Percentiles rank a stretch among this genome's conserved stretches.
These are phyloP conservation scores for Blastobotrys persicus DNA, from an alignment of 1,139 yeast species.

Conservation along the genomic window DNA sequence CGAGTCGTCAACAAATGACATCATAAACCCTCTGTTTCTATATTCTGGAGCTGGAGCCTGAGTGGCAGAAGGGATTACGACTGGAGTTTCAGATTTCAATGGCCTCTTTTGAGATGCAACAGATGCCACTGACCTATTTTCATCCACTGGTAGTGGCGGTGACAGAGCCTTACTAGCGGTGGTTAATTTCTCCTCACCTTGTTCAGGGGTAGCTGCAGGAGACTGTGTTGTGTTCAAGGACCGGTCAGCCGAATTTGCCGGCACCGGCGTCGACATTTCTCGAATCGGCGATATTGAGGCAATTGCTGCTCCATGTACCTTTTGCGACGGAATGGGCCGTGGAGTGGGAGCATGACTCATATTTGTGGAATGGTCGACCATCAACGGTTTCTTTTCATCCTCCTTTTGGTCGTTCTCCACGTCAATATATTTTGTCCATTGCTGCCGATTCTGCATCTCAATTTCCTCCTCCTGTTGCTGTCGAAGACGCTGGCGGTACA, in stretches of 20 bases:
- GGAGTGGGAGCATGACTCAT: constrained; percentile 6
- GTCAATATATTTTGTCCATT: constrained; percentile 26
- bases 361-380: not conserved
- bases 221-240: constrained; percentile 1
- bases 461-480: constrained; percentile 17
- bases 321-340: not conserved
- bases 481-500: constrained; percentile 19
- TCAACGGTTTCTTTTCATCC: constrained; percentile 9
- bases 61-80: not conserved
- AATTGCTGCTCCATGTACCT: not conserved
- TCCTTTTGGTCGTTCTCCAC: constrained; percentile 22
- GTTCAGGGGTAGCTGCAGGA: constrained; percentile 3
- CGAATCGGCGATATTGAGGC: constrained; percentile 1
- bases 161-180: not conserved
- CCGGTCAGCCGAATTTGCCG: constrained; percentile 4
- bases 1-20: constrained; percentile 14
- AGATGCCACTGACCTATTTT: not conserved
- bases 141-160: not conserved
- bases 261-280: not conserved
- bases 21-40: not conserved
- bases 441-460: constrained; percentile 15
- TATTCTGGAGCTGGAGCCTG: not conserved
- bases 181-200: not conserved
- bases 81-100: not conserved
- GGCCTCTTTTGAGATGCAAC: not conserved